phyloP scores from a whole-genome alignment of 257 asterid species.

The Solanum boliviense region DNA sequence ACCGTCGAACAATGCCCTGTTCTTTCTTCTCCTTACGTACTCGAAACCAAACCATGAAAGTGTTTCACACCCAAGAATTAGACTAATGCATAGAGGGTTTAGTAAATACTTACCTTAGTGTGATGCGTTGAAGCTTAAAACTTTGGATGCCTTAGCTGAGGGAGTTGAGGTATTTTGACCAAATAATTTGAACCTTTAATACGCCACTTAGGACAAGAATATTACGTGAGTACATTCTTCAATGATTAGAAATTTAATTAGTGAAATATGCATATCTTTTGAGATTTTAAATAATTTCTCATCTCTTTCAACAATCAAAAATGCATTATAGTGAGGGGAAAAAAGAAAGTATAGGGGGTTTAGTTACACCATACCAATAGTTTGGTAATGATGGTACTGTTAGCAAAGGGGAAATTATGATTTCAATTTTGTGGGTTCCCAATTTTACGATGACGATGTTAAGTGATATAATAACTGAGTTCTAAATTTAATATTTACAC shows the following conservation, averaged over 20 bases:
- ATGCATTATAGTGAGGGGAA: not conserved
- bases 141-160: not conserved
- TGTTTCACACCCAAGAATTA: not conserved
- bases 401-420: not conserved
- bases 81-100: not conserved
- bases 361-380: not conserved
- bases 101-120: not conserved
- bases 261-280: not conserved
- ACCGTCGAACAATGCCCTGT: not conserved
- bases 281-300: not conserved
- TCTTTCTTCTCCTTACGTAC: not conserved
- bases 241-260: not conserved
- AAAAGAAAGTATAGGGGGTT: not conserved
- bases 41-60: not conserved
- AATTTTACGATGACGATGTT: too few species aligned
- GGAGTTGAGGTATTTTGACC: not conserved
- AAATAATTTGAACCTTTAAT: too few species aligned
- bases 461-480: not conserved
- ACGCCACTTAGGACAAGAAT: not conserved
- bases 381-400: not conserved
- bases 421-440: too few species aligned
- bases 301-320: not conserved
- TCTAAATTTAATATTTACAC: too few species aligned
- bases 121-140: not conserved
- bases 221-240: not conserved